Percentiles rank a stretch among this genome's conserved stretches.
phyloP scores from a whole-genome alignment of 352 stramenopile genomes.

The Phytopythium litorale region DNA sequence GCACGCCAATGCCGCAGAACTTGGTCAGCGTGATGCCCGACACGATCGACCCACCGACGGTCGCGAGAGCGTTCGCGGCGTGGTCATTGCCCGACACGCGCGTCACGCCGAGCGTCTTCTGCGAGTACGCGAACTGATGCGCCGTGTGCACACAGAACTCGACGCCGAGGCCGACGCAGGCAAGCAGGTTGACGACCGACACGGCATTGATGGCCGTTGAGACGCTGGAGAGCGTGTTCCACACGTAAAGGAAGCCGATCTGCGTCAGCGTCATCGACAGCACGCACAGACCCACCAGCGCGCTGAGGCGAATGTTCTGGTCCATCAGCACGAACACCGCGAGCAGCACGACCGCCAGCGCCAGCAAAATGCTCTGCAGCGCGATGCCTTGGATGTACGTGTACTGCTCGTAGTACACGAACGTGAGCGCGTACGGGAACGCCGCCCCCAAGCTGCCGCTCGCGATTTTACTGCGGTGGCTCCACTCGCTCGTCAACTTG shows the following conservation, averaged over 20 bases:
- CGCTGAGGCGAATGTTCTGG: constrained; percentile 51
- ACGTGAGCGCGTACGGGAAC: constrained; percentile 89
- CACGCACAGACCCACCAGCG: constrained; percentile 73
- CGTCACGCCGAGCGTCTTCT: constrained; percentile 43
- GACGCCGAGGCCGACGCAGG: constrained; percentile 81
- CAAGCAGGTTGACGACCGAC: constrained; percentile 88
- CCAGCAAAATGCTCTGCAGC: constrained; percentile 80
- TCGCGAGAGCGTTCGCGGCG: constrained; percentile 65
- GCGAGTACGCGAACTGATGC: constrained; percentile 74
- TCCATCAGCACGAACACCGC: constrained; percentile 79
- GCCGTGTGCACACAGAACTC: constrained; percentile 90
- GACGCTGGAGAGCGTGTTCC: constrained; percentile 50
- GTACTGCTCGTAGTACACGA: constrained; percentile 93
- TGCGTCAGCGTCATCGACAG: constrained; percentile 76
- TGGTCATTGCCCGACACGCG: constrained; percentile 44
- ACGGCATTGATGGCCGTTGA: constrained; percentile 88
- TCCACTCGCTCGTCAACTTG: constrained; percentile 42
- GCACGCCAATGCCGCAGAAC: constrained; percentile 85
- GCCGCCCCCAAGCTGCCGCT: constrained; percentile 20
- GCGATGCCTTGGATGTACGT: constrained; percentile 88
- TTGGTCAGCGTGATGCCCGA: constrained; percentile 93
- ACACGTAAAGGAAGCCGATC: constrained; percentile 79
- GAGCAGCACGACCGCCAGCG: constrained; percentile 75
- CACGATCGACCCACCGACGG: constrained; percentile 79
- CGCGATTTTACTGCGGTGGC: constrained; percentile 7